Base-by-base conservation (phyloP, 2,329 filamentous ascomycete genomes). In the Albifimbria verrucaria region DNA sequence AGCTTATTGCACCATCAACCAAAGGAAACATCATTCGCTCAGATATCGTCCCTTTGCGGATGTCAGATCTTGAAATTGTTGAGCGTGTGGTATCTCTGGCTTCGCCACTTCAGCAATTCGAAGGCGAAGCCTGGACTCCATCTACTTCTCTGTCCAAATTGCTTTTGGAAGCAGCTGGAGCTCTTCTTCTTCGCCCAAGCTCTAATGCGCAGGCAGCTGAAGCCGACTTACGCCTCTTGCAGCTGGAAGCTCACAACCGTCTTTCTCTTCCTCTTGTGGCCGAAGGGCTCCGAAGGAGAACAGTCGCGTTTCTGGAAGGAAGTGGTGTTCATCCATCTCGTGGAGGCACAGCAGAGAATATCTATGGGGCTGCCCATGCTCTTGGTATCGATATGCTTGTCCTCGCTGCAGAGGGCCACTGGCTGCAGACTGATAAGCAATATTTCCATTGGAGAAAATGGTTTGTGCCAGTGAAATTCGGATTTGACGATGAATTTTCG, bases 381-480 rank as follows among this genome's bases (percentile, higher is more conserved):
- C 47, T 53, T 24, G 52, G 52, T 18, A 50, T 50, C 43, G 48
- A 54, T 17, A 25, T 54, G 18, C 42, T 54, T 4, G 48, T 51
- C 17, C 26, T 54, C 3, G 53, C 49, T n/a, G 50, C 52, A 26
- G 26, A 28, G 17, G 53, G 53, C 17, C 45, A 50, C 20, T 52
- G 51, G 50, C 41, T 55, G 21, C 45, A 55, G 42, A 42, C 32
- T n/a, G 23, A 32, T 15, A 42, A 52, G 28, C n/a, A n/a, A n/a
- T 49, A 55, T 47, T 47, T 41, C 21, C 53, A 52, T 36, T 55
- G 50, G 53, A 42, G 50, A 21, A 49, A 55, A 17, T 45, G 32
- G 25, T 55, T 55, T 42, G 49, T 55, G 25, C 53, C 53, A 23
- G 50, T 36, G 20, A 48, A 32, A 24, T 24, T 55, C 18, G 48